A percentile compares a stretch with the other conserved stretches of the same genome.
These are phyloP conservation scores for Trichoderma sp. DNA, from an alignment of 2,329 filamentous ascomycete species.

Conservation along the genomic window DNA sequence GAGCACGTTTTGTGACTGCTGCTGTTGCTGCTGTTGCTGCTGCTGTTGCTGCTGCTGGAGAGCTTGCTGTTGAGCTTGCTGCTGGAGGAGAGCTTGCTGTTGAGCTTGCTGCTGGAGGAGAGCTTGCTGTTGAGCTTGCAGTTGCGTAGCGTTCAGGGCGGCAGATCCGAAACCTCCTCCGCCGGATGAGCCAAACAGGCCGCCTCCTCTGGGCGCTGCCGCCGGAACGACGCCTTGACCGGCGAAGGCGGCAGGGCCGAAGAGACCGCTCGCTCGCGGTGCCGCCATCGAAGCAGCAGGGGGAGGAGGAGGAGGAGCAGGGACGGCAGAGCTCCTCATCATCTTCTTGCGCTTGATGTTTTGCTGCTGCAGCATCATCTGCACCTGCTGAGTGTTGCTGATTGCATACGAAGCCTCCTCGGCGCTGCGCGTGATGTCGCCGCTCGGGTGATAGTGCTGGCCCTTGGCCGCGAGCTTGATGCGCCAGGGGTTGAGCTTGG, in stretches of 20 bases:
- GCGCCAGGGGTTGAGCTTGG: slow-evolving; percentile 58
- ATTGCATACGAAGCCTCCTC: slow-evolving; percentile 39
- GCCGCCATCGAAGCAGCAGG: not conserved
- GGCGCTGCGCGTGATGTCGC: slow-evolving; percentile 43
- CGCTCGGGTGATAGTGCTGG: slow-evolving; percentile 23
- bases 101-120: no score
- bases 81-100: no score
- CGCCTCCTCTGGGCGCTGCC: not conserved
- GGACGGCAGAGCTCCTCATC: not conserved
- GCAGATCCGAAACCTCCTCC: not conserved
- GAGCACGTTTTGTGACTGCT: not conserved
- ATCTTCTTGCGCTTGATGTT: not conserved
- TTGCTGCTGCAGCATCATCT: not conserved
- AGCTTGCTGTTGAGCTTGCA: no score
- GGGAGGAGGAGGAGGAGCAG: not conserved
- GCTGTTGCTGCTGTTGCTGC: not conserved
- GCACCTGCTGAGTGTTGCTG: not conserved
- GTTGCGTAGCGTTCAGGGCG: not conserved
- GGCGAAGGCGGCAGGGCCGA: not conserved
- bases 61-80: no score
- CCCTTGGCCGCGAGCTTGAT: slow-evolving; percentile 49
- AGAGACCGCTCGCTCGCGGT: not conserved
- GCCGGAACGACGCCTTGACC: not conserved
- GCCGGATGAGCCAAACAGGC: not conserved
- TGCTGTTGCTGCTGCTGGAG: no score